Evolutionary conservation across 257 asterid species (phyloP), one percentile per base, ranked within the genome.

Genomic region (Rubia yunnanensis): DNA sequence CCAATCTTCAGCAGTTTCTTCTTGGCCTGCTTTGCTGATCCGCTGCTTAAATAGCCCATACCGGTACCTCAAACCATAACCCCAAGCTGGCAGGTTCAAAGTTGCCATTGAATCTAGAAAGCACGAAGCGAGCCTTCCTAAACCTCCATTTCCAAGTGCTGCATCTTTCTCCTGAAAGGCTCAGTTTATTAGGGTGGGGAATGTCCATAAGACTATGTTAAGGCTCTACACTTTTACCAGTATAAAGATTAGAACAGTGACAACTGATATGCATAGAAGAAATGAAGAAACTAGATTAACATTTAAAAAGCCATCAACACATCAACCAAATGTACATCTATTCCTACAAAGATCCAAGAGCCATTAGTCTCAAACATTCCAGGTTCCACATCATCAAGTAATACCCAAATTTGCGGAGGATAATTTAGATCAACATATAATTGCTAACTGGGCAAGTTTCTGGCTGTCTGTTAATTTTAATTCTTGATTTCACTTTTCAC

Each of bases 101-200:
- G 99, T 94, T 36, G 99, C 96, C 97, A 94, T 94, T 23, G 99
- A 94, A 78, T 94, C 99, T 39, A 94, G 88, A 78, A 94, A 94
- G 83, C 99, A 94, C 49, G 99, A 90, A 66, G 99, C 99, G 54
- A 94, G 97, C 83, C 99, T 88, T 78, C 99, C 99, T 68, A 94
- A 85, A 64, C 99, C 99, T 61, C 99, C 99, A 83, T 94, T 94
- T 68, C 99, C 99, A 73, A 90, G 94, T 60, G 99, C 99, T 70
- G 99, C 96, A 84, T 94, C 99, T 86, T 84, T 90, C 83, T 94
- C 99, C 99, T 94, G 64, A 63, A 56, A 76, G 54, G 64, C 69
- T 69, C 68, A 75, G 66, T 64, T 65, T 26, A 59, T 48, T 61
- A 34, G 44, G 67, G 56, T 8, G 4, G 56, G 50, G 41, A 14